A percentile compares a stretch with the other conserved stretches of the same genome.
Evolutionary conservation across 352 stramenopile species (phyloP).

Genomic region (Phytophthora pinifolia): DNA sequence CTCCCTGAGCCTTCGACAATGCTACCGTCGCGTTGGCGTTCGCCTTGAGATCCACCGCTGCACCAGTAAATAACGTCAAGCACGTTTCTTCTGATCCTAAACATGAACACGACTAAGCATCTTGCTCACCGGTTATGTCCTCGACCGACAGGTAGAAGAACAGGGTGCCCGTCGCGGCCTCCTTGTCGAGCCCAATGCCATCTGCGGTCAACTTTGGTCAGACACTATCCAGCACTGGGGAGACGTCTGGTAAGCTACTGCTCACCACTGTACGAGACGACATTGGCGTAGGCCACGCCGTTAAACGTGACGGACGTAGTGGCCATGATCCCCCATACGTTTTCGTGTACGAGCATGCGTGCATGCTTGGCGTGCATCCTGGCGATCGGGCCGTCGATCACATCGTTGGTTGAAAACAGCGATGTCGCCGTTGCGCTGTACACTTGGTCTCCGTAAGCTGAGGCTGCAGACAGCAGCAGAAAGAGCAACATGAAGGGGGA

Average conservation of each 20-base stretch:
- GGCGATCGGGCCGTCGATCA: constrained; percentile 12
- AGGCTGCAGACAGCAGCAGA: not conserved
- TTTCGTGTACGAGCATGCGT: constrained; percentile 57
- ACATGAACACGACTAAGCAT: not conserved
- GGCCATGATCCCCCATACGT: constrained; percentile 61
- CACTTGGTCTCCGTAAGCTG: constrained; percentile 1
- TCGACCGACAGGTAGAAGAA: constrained; percentile 67
- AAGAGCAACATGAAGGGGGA: constrained; percentile 4
- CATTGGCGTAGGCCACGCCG: constrained; percentile 48
- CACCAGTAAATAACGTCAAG: not conserved
- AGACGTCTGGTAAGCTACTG: not conserved
- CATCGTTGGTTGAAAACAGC: not conserved
- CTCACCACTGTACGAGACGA: constrained; percentile 69
- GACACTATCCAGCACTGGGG: not conserved
- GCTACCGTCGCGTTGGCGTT: constrained; percentile 54
- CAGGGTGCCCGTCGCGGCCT: constrained; percentile 53
- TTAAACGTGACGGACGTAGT: constrained; percentile 55
- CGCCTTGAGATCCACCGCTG: constrained; percentile 46
- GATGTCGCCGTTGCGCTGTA: constrained; percentile 18
- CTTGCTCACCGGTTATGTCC: constrained; percentile 33
- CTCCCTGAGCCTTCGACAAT: constrained; percentile 58
- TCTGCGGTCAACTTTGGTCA: constrained; percentile 30
- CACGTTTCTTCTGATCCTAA: too few species aligned
- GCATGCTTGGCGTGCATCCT: constrained; percentile 43
- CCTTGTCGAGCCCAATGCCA: constrained; percentile 44